phyloP scores from a whole-genome alignment of 805 yeast genomes.

The Pichia kluyveri region DNA sequence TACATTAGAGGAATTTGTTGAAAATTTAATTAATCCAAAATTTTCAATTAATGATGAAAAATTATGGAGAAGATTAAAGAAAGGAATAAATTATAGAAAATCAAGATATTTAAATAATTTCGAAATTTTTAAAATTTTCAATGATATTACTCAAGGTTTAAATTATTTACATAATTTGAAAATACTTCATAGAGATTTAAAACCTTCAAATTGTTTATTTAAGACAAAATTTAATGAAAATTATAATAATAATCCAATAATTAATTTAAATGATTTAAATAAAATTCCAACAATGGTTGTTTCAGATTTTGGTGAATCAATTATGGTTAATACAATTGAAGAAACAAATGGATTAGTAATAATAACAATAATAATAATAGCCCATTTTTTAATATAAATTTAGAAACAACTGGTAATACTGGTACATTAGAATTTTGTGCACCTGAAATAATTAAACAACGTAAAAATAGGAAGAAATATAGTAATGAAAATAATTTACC shows the following conservation, averaged over 20 bases:
- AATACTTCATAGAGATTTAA: constrained; percentile 79
- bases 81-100: constrained; percentile 4
- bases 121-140: constrained; percentile 62
- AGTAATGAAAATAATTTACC: not conserved
- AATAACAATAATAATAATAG: not conserved
- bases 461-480: constrained; percentile 23
- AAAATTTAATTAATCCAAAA: constrained; percentile 28
- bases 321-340: constrained; percentile 48
- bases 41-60: constrained; percentile 30
- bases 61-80: constrained; percentile 16
- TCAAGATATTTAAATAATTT: constrained; percentile 33
- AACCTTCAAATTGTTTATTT: constrained; percentile 80
- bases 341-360: not conserved
- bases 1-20: constrained; percentile 61
- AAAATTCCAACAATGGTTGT: constrained; percentile 63
- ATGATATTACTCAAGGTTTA: constrained; percentile 63
- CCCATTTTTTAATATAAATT: constrained; percentile 30
- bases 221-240: constrained; percentile 25
- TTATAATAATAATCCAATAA: constrained; percentile 16
- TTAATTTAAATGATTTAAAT: constrained; percentile 15
- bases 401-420: constrained; percentile 60
- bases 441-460: constrained; percentile 55
- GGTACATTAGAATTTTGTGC: constrained; percentile 87
- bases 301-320: constrained; percentile 87
- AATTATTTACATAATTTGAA: constrained; percentile 63